Conservation (phyloP, 2,329 filamentous ascomycete genomes). For the Paraconiothyrium sp. region DNA sequence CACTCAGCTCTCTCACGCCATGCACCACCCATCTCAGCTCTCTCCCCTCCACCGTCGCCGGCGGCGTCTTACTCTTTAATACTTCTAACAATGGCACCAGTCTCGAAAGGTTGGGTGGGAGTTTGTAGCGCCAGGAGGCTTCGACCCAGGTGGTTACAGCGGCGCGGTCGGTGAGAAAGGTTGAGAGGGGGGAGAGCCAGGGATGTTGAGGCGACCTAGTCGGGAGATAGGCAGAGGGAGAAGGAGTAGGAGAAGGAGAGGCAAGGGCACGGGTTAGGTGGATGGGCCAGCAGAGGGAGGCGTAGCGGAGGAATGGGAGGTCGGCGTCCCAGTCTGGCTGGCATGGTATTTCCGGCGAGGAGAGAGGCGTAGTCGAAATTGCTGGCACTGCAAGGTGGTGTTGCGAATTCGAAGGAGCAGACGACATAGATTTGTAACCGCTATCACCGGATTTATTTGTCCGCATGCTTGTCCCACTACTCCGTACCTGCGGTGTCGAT, state of each 20-base stretch:
- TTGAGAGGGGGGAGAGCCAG: slow-evolving; percentile 36
- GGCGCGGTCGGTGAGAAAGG: slow-evolving; percentile 37
- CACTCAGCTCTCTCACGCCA: slow-evolving; percentile 35
- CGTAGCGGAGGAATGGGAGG: slow-evolving; percentile 43
- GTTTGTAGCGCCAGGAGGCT: slow-evolving; percentile 42
- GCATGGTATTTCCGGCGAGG: slow-evolving; percentile 12
- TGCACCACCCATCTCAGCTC: slow-evolving; percentile 36
- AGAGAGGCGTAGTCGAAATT: slow-evolving; percentile 9
- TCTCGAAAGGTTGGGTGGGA: slow-evolving; percentile 42
- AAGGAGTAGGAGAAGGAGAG: slow-evolving; percentile 4
- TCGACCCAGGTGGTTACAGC: slow-evolving; percentile 44
- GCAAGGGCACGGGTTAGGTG: slow-evolving; percentile 40
- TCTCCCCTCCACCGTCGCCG: slow-evolving; percentile 35
- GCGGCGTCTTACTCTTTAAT: slow-evolving; percentile 32
- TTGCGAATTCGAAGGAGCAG: slow-evolving; percentile 25
- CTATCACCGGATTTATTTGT: slow-evolving; percentile 42
- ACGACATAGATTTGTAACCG: slow-evolving; percentile 42
- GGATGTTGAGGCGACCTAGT: slow-evolving; percentile 15
- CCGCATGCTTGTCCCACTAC: slow-evolving; percentile 34
- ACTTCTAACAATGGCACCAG: slow-evolving; percentile 36
- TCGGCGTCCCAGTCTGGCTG: slow-evolving; percentile 34
- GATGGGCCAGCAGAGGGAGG: slow-evolving; percentile 43
- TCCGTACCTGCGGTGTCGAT: slow-evolving; percentile 17
- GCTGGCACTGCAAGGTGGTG: slow-evolving; percentile 13
- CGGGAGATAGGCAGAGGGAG: neutral